A percentile compares a stretch with the other conserved stretches of the same genome.
Conservation (phyloP, 2,329 filamentous ascomycete genomes). For the Falciphora oryzae region DNA sequence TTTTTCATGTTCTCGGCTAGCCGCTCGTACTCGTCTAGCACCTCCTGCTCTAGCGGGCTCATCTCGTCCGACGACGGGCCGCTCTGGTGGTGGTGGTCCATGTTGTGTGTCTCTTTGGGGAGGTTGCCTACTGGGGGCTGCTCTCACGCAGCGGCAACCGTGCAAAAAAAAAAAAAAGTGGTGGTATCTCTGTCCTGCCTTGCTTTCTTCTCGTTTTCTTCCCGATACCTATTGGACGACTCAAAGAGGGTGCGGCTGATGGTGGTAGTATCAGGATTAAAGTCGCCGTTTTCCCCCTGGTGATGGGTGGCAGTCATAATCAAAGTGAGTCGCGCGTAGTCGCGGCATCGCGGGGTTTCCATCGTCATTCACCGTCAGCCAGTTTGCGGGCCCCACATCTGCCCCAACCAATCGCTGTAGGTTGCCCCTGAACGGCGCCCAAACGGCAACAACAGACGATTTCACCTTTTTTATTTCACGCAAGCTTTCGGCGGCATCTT, state of each 20-base stretch:
- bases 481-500: too few relatives aligned
- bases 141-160: too few relatives aligned
- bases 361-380: neutral
- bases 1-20: conserved; percentile 87
- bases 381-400: neutral
- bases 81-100: conserved; percentile 16
- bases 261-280: too few relatives aligned
- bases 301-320: too few relatives aligned
- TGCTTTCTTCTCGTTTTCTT: too few relatives aligned
- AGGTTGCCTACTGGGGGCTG: neutral
- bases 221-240: too few relatives aligned
- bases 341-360: neutral
- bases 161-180: too few relatives aligned
- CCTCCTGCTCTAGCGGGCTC: conserved; percentile 81
- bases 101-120: conserved; percentile 6
- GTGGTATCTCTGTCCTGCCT: too few relatives aligned
- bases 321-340: neutral
- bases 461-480: too few relatives aligned
- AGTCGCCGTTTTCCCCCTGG: neutral
- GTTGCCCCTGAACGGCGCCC: neutral
- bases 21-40: conserved; percentile 87
- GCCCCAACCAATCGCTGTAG: neutral
- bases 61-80: conserved; percentile 40
- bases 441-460: too few relatives aligned
- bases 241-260: too few relatives aligned